Base-by-base conservation (phyloP, 2,329 filamentous ascomycete species). In the Aspergillus sp. region DNA sequence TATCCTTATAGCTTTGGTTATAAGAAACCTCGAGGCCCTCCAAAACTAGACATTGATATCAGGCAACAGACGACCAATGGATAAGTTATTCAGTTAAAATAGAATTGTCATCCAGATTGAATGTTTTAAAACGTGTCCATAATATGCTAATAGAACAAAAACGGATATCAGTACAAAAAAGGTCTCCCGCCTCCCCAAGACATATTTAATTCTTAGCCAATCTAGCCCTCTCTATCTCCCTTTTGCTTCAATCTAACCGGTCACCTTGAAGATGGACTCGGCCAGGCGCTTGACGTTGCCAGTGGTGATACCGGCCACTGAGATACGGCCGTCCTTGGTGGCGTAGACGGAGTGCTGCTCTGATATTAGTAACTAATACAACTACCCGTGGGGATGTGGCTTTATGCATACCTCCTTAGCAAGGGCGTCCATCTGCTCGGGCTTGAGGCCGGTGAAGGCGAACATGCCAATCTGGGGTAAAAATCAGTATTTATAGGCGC, bases 401-500 rank as follows among this genome's bases (percentile, higher is more conserved):
- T 23, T 17, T 31, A 24, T 49, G 62, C 80, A 73, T 71, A 85
- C 84, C 82, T 98, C 91, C 83, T 96, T 92, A 66, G 93, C 91
- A 62, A 99, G 84, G 70, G 81, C 82, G 56, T 93, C 90, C 91
- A 98, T 97, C 82, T 97, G 90, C 79, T 93, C 88, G 55, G 93
- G 82, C 69, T 84, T 93, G 70, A 99, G 82, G 62, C 95, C 95
- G 52, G 95, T 99, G 85, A 96, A 99, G 68, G 95, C 93, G 74
- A 99, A 99, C 95, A 99, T 99, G 81, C 95, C 95, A 71, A 99
- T 99, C 86, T 85, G 62, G 8, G 59, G 47, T 33, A 31, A 50
- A 60, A 31, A 44, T 55, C 43, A 53, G 51, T 35, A 23, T 56
- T 41, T 15, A 12, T 15, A 17, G 5, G 3, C 21, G 14, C 6